These are phyloP conservation scores for Dendrocalamus sinicus DNA, from an alignment of 176 grass and related monocot genomes.

Conservation along the genomic window DNA sequence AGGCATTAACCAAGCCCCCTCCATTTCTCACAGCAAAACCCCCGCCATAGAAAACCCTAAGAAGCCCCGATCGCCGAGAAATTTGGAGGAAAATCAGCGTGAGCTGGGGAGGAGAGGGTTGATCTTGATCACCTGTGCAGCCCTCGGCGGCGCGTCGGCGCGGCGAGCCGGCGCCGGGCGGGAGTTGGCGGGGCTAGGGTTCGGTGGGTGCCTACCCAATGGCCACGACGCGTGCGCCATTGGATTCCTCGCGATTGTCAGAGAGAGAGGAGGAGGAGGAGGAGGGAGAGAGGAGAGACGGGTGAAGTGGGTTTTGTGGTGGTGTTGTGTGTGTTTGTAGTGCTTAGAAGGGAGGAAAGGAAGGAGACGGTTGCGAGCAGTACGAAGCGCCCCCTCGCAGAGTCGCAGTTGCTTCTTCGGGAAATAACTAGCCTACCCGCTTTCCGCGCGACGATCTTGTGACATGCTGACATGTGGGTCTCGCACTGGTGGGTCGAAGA, in stretches of 20 bases:
- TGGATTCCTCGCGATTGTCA: slow-evolving; percentile 21
- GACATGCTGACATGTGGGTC: neutral
- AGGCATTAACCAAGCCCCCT: neutral
- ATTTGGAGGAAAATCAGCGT: neutral
- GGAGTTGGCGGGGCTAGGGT: neutral
- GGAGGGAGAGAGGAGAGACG: neutral
- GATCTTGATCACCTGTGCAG: slow-evolving; percentile 35
- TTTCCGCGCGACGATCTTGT: too few species aligned
- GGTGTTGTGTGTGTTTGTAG: neutral
- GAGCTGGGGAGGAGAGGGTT: neutral
- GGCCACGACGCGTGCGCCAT: slow-evolving; percentile 30
- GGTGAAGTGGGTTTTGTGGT: slow-evolving; percentile 31
- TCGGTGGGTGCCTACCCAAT: neutral
- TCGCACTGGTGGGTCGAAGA: fast-evolving
- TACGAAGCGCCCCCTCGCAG: neutral
- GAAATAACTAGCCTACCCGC: neutral
- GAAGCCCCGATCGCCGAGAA: neutral
- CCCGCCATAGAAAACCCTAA: slow-evolving; percentile 4
- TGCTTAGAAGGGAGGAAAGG: neutral
- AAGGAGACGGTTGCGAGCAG: neutral
- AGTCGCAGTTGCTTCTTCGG: neutral
- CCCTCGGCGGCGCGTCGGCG: neutral
- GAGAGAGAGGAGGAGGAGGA: too few species aligned
- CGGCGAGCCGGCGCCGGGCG: neutral
- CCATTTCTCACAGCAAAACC: neutral